A percentile compares a stretch with the other conserved stretches of the same genome.
These are phyloP conservation scores for Dimocarpus longan DNA, from an alignment of 345 rosid genomes.

Conservation along the genomic window DNA sequence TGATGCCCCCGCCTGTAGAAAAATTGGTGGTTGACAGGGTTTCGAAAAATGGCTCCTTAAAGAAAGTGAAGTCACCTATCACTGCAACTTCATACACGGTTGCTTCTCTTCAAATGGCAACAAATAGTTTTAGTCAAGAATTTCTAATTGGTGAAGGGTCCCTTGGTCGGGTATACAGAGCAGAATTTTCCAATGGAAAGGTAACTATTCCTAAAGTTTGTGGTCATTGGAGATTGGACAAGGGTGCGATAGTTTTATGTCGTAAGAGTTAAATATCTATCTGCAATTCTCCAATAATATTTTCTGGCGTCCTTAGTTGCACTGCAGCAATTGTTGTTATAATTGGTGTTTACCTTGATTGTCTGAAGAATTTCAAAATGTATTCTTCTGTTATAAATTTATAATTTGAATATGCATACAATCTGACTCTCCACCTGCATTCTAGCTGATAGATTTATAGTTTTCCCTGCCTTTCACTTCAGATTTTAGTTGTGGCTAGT, in stretches of 20 bases:
- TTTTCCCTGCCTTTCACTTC: neutral
- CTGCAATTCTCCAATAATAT: neutral
- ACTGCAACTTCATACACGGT: slow-evolving; percentile 80
- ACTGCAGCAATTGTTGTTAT: neutral
- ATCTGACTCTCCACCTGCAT: neutral
- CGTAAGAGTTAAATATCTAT: neutral
- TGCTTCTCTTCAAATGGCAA: slow-evolving; percentile 84
- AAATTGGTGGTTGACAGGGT: slow-evolving; percentile 62
- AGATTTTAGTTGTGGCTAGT: neutral
- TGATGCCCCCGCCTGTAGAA: slow-evolving; percentile 74
- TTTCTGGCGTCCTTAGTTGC: neutral
- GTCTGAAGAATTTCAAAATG: neutral
- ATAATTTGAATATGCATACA: neutral
- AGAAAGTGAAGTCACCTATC: slow-evolving; percentile 71
- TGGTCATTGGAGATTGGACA: neutral
- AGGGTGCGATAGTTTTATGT: neutral
- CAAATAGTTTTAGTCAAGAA: slow-evolving; percentile 96
- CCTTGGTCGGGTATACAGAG: slow-evolving; percentile 94
- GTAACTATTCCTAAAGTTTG: slow-evolving; percentile 36
- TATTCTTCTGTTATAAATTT: neutral
- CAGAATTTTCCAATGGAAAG: slow-evolving; percentile 88
- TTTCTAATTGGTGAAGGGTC: slow-evolving; percentile 95
- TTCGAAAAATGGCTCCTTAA: slow-evolving; percentile 69
- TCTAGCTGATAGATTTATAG: neutral
- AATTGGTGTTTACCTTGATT: neutral